These are phyloP conservation scores for Neofusicoccum laricinum DNA, from an alignment of 2,329 filamentous ascomycete genomes.

Conservation along the genomic window DNA sequence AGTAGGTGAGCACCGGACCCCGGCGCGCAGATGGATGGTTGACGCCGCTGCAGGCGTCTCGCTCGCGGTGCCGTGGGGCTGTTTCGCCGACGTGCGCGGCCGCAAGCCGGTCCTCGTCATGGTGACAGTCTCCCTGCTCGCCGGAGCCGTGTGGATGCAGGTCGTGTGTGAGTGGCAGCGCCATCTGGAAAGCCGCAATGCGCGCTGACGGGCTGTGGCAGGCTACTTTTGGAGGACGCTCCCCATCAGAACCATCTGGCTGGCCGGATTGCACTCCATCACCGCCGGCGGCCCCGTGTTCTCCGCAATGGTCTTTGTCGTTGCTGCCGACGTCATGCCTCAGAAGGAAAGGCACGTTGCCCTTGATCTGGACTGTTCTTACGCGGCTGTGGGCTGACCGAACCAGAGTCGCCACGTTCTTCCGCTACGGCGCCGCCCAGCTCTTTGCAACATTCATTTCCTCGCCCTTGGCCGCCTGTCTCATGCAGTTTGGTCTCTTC, in stretches of 20 bases:
- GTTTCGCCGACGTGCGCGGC: constrained; percentile 33
- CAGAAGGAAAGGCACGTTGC: constrained; percentile 19
- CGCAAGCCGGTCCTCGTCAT: constrained; percentile 31
- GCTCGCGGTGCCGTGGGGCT: constrained; percentile 35
- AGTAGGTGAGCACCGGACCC: constrained; percentile 28
- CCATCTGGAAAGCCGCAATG: neutral
- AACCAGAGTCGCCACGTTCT: constrained; percentile 27
- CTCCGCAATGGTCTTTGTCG: constrained; percentile 26
- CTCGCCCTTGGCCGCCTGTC: constrained; percentile 30
- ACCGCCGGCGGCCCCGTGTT: constrained; percentile 27
- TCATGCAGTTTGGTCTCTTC: constrained; percentile 35
- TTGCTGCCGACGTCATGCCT: constrained; percentile 30
- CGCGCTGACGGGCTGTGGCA: neutral
- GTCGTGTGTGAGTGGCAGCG: constrained; percentile 24
- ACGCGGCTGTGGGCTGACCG: neutral
- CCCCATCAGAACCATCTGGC: constrained; percentile 30
- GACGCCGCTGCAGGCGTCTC: constrained; percentile 20
- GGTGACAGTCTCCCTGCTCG: constrained; percentile 24
- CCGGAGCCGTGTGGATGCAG: constrained; percentile 26
- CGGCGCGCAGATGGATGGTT: neutral
- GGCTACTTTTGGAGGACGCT: constrained; percentile 34
- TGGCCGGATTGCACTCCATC: constrained; percentile 27
- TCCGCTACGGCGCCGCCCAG: constrained; percentile 28
- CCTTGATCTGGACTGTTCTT: neutral
- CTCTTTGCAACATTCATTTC: constrained; percentile 28